Conservation (phyloP, 2,329 filamentous ascomycete species). For the Fusarium clavum region DNA sequence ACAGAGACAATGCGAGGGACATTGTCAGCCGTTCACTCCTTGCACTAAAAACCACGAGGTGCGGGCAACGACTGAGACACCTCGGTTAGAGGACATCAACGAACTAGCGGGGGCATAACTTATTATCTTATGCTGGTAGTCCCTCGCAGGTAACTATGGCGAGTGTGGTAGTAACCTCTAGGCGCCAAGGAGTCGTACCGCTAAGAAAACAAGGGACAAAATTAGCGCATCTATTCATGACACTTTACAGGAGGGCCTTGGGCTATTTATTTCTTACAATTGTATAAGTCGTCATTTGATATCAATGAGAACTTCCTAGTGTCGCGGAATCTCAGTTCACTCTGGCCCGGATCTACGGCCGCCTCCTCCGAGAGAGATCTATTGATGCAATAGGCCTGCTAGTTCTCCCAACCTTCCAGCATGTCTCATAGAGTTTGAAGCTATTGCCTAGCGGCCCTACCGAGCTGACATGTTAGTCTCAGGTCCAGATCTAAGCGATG, state of each 20-base stretch:
- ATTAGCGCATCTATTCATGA: fast-evolving
- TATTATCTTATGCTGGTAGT: background rate
- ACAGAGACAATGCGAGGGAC: constrained; percentile 2
- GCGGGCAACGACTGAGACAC: background rate
- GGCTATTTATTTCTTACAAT: background rate
- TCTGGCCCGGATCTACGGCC: background rate
- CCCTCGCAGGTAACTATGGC: background rate
- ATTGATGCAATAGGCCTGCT: background rate
- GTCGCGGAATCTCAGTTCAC: background rate
- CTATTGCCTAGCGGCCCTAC: constrained; percentile 14
- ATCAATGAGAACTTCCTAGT: background rate
- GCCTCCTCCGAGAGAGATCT: background rate
- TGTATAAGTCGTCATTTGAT: background rate
- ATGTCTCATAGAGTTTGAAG: constrained; percentile 5
- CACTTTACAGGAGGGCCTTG: background rate
- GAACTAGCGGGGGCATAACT: background rate
- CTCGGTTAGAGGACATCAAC: background rate
- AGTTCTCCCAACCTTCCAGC: background rate
- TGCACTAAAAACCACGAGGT: constrained; percentile 5
- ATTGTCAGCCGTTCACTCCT: background rate
- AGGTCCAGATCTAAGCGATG: constrained; percentile 14
- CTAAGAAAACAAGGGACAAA: background rate
- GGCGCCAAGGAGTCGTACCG: background rate
- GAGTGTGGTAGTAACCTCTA: background rate
- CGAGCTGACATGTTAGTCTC: background rate